Evolutionary conservation across 2,329 filamentous ascomycete genomes (phyloP), one percentile per base, ranked within the genome.

Genomic region (Aspergillus sp.): DNA sequence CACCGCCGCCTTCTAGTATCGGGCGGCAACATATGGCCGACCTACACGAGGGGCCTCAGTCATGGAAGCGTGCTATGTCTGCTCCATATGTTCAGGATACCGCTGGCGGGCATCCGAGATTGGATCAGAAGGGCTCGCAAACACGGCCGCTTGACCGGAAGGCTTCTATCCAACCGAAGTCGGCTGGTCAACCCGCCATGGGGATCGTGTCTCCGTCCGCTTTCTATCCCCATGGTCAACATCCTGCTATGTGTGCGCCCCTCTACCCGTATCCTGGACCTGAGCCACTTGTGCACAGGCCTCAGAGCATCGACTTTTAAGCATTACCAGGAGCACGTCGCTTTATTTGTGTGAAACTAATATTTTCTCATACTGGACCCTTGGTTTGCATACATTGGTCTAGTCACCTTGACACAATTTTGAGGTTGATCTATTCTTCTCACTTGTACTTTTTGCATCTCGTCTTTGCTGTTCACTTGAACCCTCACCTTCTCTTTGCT

Each of bases 21-120:
- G 48, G 55, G 15, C 60, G 58, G 2, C 63, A 70, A 4, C 67
- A 67, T 25, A 41, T 65, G 19, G 54, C 65, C 19, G 65, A 65
- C 4, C 68, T 65, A 19, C 58, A 62, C 10, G 60, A 61, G 7
- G 67, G 68, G 39, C 9, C 61, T 3, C 74, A 71, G 60, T 60
- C 66, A 17, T 76, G 72, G 71, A 69, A 70, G 50, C 71, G 70
- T 4, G 65, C 66, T 23, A 65, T 71, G 60, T 69, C 70, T 23
- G 62, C 70, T n/a, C 66, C 72, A 13, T 72, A 73, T 58, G 57
- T 53, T 17, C 62, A 65, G 19, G 63, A 66, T 39, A 52, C 59
- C 21, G 53, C 60, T 36, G 55, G 57, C 21, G 62, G 59, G 15
- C 59, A 65, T 54, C 50, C 63, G 23, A 63, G 64, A 45, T 56